Percentiles rank a stretch among this genome's conserved stretches.
Evolutionary conservation across 148 eudicot species (phyloP).

Genomic region (Spergularia bocconei): DNA sequence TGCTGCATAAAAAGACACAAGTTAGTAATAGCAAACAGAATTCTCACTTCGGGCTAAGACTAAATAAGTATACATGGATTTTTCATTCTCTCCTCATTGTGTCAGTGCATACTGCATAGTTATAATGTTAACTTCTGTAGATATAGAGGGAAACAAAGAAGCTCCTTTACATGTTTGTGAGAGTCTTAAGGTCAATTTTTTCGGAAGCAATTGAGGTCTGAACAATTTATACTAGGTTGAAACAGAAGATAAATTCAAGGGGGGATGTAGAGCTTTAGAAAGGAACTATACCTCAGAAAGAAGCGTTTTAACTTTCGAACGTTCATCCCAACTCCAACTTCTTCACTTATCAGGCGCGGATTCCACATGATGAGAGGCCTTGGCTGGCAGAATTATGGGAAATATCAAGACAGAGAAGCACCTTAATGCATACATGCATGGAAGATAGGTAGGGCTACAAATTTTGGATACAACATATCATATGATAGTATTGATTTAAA

Average conservation of each 20-base stretch:
- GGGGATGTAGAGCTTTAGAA: background rate
- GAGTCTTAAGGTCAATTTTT: background rate
- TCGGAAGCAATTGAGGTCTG: background rate
- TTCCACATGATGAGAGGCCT: conserved; percentile 99
- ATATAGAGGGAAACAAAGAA: background rate
- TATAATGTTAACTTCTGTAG: too few species aligned
- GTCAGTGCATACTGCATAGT: background rate
- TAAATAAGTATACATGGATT: background rate
- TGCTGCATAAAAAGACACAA: conserved; percentile 41
- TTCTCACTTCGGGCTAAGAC: background rate
- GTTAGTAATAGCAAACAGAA: conserved; percentile 2
- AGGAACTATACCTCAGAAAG: conserved; percentile 58
- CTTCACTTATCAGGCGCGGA: conserved; percentile 94
- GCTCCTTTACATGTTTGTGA: background rate
- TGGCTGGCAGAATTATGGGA: conserved; percentile 52
- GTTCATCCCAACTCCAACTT: conserved; percentile 93
- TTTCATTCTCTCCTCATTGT: background rate
- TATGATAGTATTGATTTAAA: background rate
- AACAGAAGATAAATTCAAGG: background rate
- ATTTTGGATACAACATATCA: background rate
- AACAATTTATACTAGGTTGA: background rate
- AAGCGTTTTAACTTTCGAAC: conserved; percentile 69
- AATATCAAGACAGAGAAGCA: conserved; percentile 15
- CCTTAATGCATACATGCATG: background rate
- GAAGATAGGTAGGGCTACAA: background rate